A percentile compares a stretch with the other conserved stretches of the same genome.
These are phyloP conservation scores for Cerrena zonata DNA, from an alignment of 1,284 basidiomycete genomes.

Conservation along the genomic window DNA sequence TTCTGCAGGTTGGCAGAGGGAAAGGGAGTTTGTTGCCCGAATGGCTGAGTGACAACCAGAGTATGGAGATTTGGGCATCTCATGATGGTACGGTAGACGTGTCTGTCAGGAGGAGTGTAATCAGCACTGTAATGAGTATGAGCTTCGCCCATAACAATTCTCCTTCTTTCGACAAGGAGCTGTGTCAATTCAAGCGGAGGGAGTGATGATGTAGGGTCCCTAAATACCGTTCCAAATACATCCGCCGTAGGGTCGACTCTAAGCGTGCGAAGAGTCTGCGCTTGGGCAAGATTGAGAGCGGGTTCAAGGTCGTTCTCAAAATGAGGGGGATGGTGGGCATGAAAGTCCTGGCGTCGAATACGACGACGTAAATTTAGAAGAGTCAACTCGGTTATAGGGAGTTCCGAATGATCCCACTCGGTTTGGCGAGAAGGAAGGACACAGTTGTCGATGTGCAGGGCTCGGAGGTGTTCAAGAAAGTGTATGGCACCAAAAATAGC, in stretches of 20 bases:
- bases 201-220: conserved; percentile 10
- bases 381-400: conserved; percentile 36
- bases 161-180: conserved; percentile 31
- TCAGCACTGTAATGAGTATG: conserved; percentile 16
- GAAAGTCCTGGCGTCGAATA: conserved; percentile 2
- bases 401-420: conserved; percentile 21
- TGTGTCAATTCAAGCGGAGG: conserved; percentile 30
- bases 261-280: conserved; percentile 28
- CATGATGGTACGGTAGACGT: conserved; percentile 22
- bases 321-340: conserved; percentile 10
- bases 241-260: conserved; percentile 36
- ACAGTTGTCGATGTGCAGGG: conserved; percentile 32
- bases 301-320: conserved; percentile 10
- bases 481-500: conserved; percentile 30
- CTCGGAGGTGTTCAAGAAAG: conserved; percentile 28
- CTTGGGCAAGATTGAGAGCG: conserved; percentile 28
- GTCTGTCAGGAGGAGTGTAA: conserved; percentile 21
- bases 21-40: conserved; percentile 18
- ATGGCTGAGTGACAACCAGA: conserved; percentile 21
- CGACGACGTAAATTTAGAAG: conserved; percentile 24
- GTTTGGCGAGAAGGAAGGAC: conserved; percentile 21
- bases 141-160: conserved; percentile 10
- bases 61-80: conserved; percentile 20
- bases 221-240: conserved; percentile 30
- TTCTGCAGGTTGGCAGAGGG: conserved; percentile 25